Base-by-base conservation (phyloP, 768 basidiomycete species). In the Termitomyces sp. region DNA sequence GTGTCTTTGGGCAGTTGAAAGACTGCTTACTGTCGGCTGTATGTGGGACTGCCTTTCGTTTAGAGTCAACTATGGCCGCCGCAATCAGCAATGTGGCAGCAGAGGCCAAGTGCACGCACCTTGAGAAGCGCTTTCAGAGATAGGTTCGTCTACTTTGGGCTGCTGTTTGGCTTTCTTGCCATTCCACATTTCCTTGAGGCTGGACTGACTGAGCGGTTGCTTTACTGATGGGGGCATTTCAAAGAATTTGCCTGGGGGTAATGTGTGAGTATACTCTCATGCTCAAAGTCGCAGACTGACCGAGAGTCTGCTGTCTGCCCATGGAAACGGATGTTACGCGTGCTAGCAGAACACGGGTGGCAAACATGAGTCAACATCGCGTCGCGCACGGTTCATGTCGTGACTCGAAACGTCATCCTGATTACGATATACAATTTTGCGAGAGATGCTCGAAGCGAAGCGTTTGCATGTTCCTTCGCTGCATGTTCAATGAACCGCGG, bases 131-230 rank as follows among this genome's bases (percentile, higher is more conserved):
- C 59, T 59, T 27, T 64, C 63, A n/a, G 58, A 42, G 41, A 44
- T 36, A n/a, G 27, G 48, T 26, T 57, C 67, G 42, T 60, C 68
- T 50, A 53, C 59, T 49, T 61, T 61, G 60, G 53, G 62, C 56
- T 56, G 67, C 66, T 59, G 67, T 57, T 64, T 67, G 46, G 56
- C 59, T 64, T 59, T 68, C 59, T 65, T 68, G 48, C 58, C 59
- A 55, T 75, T 77, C 88, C 89, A 93, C 75, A 90, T 78, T 55
- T 91, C 88, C 56, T 82, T 77, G 39, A 94, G 80, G 64, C 76
- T 91, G n/a, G 90, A 77, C 68, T 94, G 91, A 57, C 90, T 89
- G 7, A 86, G 83, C 0, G 87, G 86, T 29, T 82, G 68, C 70
- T 89, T 91, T n/a, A 67, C 62, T 29, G 78, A 78, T 61, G 79